Evolutionary conservation across 768 basidiomycete species (phyloP).

Genomic region (Leccinum longicurvipes): DNA sequence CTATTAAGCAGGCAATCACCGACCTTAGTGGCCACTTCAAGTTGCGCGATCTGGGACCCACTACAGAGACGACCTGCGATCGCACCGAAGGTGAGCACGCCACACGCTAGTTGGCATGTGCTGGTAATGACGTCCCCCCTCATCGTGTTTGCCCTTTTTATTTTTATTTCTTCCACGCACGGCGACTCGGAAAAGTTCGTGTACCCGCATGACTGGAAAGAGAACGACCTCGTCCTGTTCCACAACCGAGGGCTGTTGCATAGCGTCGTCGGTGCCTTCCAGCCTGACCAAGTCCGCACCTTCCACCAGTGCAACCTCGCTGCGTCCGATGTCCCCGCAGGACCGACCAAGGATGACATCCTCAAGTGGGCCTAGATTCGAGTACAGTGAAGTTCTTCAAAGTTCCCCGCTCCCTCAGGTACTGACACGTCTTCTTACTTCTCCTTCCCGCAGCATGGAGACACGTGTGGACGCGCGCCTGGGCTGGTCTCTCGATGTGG

Average conservation of each 20-base stretch:
- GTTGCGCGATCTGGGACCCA: too few relatives aligned
- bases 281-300: conserved; percentile 42
- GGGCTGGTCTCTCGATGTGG: background rate
- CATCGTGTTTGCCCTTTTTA: background rate
- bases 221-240: conserved; percentile 64
- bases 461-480: background rate
- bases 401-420: background rate
- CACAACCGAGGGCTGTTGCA: conserved; percentile 72
- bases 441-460: background rate
- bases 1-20: too few relatives aligned
- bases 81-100: conserved; percentile 54
- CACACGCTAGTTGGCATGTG: background rate
- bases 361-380: conserved; percentile 37
- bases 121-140: background rate
- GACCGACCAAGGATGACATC: conserved; percentile 46
- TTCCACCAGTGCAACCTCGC: conserved; percentile 62
- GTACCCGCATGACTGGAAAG: conserved; percentile 86
- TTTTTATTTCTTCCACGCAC: background rate
- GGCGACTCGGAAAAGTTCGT: conserved; percentile 44
- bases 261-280: conserved; percentile 64
- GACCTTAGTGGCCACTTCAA: too few relatives aligned
- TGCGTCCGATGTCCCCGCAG: conserved; percentile 45
- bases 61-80: conserved; percentile 90
- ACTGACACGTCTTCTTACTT: background rate
- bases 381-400: background rate